A percentile compares a stretch with the other conserved stretches of the same genome.
Conservation (phyloP, 352 stramenopile species). For the Phytophthora lateralis region DNA sequence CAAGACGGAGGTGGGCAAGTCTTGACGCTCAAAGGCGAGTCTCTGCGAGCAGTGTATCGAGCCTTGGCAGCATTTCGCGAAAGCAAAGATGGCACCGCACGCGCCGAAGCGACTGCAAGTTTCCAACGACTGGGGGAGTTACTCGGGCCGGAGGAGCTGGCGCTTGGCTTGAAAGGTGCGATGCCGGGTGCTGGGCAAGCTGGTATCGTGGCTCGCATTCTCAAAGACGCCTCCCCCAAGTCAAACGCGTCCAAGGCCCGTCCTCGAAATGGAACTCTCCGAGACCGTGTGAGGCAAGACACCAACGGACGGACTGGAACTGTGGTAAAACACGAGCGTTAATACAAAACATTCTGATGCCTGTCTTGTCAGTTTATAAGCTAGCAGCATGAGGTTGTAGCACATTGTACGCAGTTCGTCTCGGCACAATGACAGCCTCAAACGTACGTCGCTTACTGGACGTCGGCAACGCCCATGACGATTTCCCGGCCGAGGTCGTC, state of each 20-base stretch:
- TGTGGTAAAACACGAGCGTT: slow-evolving; percentile 12
- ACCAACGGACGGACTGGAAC: slow-evolving; percentile 7
- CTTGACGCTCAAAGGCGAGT: slow-evolving; percentile 9
- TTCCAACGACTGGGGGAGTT: slow-evolving; percentile 50
- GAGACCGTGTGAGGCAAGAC: slow-evolving; percentile 40
- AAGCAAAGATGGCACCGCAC: slow-evolving; percentile 55
- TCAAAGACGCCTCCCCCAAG: slow-evolving; percentile 45
- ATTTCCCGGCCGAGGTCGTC: slow-evolving; percentile 85
- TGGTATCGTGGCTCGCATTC: slow-evolving; percentile 37
- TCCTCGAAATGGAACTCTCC: slow-evolving; percentile 35
- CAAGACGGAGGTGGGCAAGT: slow-evolving; percentile 5
- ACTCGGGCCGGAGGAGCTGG: slow-evolving; percentile 41
- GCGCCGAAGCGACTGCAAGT: slow-evolving; percentile 41
- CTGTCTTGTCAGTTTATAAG: slow-evolving; percentile 21
- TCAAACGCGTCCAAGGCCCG: background rate
- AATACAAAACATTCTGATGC: slow-evolving; percentile 33
- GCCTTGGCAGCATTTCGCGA: slow-evolving; percentile 51
- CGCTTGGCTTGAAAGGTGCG: slow-evolving; percentile 35
- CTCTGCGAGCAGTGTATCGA: slow-evolving; percentile 34
- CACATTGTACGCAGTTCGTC: background rate
- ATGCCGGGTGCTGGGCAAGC: slow-evolving; percentile 28
- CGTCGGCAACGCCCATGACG: slow-evolving; percentile 81
- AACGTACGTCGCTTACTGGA: slow-evolving; percentile 51
- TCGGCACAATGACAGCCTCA: background rate
- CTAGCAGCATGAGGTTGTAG: slow-evolving; percentile 1